Base-by-base conservation (phyloP, 345 rosid genomes). In the Linum usitatissimum region DNA sequence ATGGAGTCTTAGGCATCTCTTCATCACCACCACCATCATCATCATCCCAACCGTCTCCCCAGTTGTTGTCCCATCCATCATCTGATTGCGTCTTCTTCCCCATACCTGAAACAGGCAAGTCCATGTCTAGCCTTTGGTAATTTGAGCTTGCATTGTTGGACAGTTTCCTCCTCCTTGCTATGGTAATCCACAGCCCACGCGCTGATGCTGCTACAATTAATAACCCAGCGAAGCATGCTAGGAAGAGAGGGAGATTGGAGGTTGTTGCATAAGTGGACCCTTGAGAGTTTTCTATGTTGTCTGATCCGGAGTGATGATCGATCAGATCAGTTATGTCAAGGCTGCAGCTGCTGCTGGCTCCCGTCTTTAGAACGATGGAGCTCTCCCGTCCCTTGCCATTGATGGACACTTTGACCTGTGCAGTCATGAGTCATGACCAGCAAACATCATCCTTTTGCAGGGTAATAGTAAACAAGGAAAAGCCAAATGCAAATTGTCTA, bases 1-100 rank as follows among this genome's bases (percentile, higher is more conserved):
- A 7, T 0, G 94, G 87, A 14, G 94, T 78, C 73, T 69, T 70
- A 0, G 86, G 86, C 17, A 87, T 85, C 69, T 90, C 91, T 69
- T 86, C 91, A 5, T 83, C 93, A 2, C 81, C 93, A 1, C 72
- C 95, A 91, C 91, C 86, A 71, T 86, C 91, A 5, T 83, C 93
- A 1, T 83, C 93, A 2, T 72, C 95, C 95, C 91, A 90, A 71
- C 72, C 81, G 70, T 90, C 85, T 60, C 79, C 88, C 95, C 95
- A 90, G n/a, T 73, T 77, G 67, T 79, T 75, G 62, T 90, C 78
- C 91, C 95, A 86, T 53, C 84, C 91, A n/a, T 83, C 84, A 15
- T 45, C 77, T 0, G 64, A 59, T 10, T 78, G 84, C 17, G 51
- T 45, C 17, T 45, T 45, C 61, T 75, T 76, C 20, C 10, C 51